Evolutionary conservation across 805 yeast species (phyloP).

Genomic region (Debaryomyces maramus): DNA sequence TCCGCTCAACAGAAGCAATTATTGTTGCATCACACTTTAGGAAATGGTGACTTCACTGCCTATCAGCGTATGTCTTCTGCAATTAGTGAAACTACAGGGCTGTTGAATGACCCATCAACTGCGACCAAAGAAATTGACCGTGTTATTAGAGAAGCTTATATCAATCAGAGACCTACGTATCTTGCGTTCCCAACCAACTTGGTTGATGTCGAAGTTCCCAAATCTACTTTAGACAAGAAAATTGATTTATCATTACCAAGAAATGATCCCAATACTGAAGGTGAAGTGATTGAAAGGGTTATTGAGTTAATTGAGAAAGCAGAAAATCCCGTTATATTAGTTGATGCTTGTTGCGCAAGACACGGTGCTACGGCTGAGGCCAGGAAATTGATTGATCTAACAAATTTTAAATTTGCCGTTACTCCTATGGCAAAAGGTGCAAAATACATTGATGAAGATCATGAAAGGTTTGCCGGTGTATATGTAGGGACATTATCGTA

Average conservation of each 20-base stretch:
- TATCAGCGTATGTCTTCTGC: constrained; percentile 35
- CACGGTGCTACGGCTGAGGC: constrained; percentile 20
- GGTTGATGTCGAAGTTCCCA: constrained; percentile 35
- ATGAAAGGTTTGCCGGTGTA: constrained; percentile 20
- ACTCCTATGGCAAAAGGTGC: constrained; percentile 28
- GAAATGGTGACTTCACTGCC: constrained; percentile 44
- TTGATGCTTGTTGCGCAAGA: constrained; percentile 23
- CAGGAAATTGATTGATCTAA: constrained; percentile 14
- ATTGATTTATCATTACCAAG: constrained; percentile 27
- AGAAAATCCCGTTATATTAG: constrained; percentile 18
- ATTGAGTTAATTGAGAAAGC: constrained; percentile 20
- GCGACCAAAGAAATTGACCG: constrained; percentile 36
- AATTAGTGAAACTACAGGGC: constrained; percentile 32
- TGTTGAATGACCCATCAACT: constrained; percentile 25
- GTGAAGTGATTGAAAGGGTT: constrained; percentile 29
- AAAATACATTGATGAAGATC: constrained; percentile 17
- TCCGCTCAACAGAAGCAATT: constrained; percentile 36
- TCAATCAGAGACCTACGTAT: constrained; percentile 35
- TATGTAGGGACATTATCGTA: constrained; percentile 25
- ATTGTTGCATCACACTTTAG: constrained; percentile 44
- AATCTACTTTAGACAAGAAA: constrained; percentile 26
- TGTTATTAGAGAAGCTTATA: constrained; percentile 32
- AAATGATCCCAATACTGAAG: constrained; percentile 33
- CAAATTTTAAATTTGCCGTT: constrained; percentile 19
- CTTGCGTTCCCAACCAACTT: constrained; percentile 36